Percentiles rank a stretch among this genome's conserved stretches.
These are phyloP conservation scores for Trametes elegans DNA, from an alignment of 768 basidiomycete genomes.

Conservation along the genomic window DNA sequence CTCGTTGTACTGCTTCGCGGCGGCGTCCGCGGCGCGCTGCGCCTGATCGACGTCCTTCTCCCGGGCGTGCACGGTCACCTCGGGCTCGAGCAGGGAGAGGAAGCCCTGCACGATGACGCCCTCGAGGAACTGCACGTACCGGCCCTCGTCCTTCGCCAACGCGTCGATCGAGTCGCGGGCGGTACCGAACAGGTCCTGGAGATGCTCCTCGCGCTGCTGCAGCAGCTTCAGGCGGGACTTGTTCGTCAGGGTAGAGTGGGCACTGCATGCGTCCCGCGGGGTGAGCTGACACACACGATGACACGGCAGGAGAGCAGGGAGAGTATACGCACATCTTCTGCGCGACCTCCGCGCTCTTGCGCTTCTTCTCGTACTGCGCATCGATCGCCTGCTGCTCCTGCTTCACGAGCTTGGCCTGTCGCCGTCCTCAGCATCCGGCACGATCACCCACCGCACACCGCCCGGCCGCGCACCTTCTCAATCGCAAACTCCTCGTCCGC, in stretches of 20 bases:
- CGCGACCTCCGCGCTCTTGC: conserved; percentile 87
- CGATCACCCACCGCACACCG: neutral
- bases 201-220: conserved; percentile 86
- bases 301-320: neutral
- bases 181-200: conserved; percentile 82
- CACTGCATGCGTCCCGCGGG: conserved; percentile 41
- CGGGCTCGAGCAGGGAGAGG: conserved; percentile 77
- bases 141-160: conserved; percentile 60
- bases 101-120: conserved; percentile 83
- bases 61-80: conserved; percentile 64
- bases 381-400: conserved; percentile 96
- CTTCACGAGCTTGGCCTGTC: conserved; percentile 93
- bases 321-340: conserved; percentile 97
- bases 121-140: conserved; percentile 82
- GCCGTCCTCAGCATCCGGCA: neutral
- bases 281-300: neutral
- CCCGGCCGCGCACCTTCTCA: conserved; percentile 67
- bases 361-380: conserved; percentile 92
- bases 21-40: conserved; percentile 61
- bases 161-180: conserved; percentile 62
- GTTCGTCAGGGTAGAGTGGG: conserved; percentile 95
- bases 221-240: conserved; percentile 90
- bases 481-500: conserved; percentile 99
- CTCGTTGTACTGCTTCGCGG: conserved; percentile 66
- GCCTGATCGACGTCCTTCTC: conserved; percentile 62